Percentiles rank a stretch among this genome's conserved stretches.
These are phyloP conservation scores for Protomyces pachydermus DNA, from an alignment of 1,139 yeast genomes.

Conservation along the genomic window DNA sequence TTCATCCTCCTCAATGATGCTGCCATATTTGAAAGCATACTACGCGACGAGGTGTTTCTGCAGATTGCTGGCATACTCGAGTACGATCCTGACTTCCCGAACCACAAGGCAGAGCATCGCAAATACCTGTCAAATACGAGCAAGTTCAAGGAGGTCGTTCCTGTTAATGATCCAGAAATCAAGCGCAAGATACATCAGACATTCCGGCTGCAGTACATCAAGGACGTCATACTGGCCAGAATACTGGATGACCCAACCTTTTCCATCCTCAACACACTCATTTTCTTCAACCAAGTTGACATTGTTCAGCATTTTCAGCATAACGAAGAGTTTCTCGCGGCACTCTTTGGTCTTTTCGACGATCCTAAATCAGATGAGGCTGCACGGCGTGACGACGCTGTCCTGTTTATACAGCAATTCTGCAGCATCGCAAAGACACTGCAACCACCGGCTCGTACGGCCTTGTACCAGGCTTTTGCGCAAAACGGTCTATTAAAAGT, in stretches of 20 bases:
- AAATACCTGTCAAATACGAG: slow-evolving; percentile 55
- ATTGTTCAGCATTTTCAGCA: slow-evolving; percentile 64
- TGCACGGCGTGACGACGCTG: slow-evolving; percentile 58
- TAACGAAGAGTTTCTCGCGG: slow-evolving; percentile 47
- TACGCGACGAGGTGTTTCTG: slow-evolving; percentile 56
- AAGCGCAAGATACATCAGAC: slow-evolving; percentile 62
- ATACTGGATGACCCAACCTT: slow-evolving; percentile 74
- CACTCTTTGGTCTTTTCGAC: slow-evolving; percentile 49
- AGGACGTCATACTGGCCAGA: slow-evolving; percentile 80
- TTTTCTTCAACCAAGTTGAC: slow-evolving; percentile 63
- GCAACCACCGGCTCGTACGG: slow-evolving; percentile 58
- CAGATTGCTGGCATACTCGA: slow-evolving; percentile 80
- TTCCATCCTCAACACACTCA: slow-evolving; percentile 58
- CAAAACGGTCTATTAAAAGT: slow-evolving; percentile 65
- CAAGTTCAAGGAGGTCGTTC: slow-evolving; percentile 66
- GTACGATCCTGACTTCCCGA: slow-evolving; percentile 82
- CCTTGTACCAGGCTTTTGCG: slow-evolving; percentile 60
- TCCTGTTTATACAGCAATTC: slow-evolving; percentile 74
- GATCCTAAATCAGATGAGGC: background rate
- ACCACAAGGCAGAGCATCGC: slow-evolving; percentile 72
- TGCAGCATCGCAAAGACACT: slow-evolving; percentile 67
- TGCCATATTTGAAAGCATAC: slow-evolving; percentile 58
- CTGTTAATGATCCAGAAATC: slow-evolving; percentile 51
- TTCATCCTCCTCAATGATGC: slow-evolving; percentile 63
- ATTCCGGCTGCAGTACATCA: slow-evolving; percentile 69